Conservation (phyloP, 495 filamentous ascomycete genomes). For the Penicillium herquei region DNA sequence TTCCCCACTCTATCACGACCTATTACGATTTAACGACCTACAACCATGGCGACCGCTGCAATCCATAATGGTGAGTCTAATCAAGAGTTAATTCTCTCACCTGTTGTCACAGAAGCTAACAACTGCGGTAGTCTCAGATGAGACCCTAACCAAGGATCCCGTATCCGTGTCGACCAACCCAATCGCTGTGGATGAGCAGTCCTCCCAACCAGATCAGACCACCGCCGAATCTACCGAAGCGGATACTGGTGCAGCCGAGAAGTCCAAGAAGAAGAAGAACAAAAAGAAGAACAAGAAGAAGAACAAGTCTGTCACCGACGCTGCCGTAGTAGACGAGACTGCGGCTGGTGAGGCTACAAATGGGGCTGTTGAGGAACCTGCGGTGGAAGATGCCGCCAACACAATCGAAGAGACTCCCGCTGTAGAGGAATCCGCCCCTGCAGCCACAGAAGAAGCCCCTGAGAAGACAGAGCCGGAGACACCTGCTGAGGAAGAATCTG, state of each 20-base stretch:
- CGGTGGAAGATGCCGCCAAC: background rate
- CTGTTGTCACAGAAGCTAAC: background rate
- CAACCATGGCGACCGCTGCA: constrained; percentile 23
- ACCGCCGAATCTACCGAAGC: constrained; percentile 1
- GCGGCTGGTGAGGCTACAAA: background rate
- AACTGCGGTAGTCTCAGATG: constrained; percentile 16
- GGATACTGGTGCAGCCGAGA: constrained; percentile 12
- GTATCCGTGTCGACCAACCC: constrained; percentile 12
- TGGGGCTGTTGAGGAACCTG: background rate
- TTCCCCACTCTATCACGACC: constrained; percentile 19
- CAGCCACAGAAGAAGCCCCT: background rate
- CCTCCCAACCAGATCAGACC: constrained; percentile 8
- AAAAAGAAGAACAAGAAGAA: constrained; percentile 19
- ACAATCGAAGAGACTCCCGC: background rate
- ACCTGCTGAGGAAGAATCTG: constrained; percentile 2
- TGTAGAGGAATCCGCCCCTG: constrained; percentile 1
- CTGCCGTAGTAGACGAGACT: constrained; percentile 7
- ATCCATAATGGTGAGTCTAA: constrained; percentile 21
- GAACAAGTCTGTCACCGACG: constrained; percentile 4
- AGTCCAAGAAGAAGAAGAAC: constrained; percentile 21
- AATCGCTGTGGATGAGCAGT: constrained; percentile 13
- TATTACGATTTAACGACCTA: constrained; percentile 20
- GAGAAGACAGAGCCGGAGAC: background rate
- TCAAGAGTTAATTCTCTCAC: background rate
- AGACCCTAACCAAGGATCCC: constrained; percentile 22